Percentiles rank a stretch among this genome's conserved stretches.
phyloP scores from a whole-genome alignment of 2,329 filamentous ascomycete species.

The Myotisia sp. region DNA sequence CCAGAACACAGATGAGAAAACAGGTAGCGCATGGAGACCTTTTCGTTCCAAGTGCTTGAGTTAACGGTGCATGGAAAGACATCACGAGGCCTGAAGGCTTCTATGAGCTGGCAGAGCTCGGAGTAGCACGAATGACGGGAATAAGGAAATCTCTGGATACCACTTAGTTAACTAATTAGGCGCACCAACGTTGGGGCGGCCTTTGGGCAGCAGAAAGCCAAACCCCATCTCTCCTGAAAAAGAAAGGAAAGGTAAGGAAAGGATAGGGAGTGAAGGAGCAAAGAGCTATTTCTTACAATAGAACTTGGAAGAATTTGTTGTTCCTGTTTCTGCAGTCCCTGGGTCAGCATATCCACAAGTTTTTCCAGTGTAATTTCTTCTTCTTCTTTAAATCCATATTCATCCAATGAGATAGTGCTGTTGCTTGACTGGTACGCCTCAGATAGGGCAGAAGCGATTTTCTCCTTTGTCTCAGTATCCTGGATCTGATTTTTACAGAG shows the following conservation, averaged over 20 bases:
- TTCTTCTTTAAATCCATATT: conserved; percentile 25
- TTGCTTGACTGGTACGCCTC: conserved; percentile 22
- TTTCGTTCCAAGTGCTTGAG: conserved; percentile 46
- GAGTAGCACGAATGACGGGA: conserved; percentile 77
- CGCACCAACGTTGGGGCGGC: too few relatives aligned
- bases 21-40: conserved; percentile 49
- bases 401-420: conserved; percentile 25
- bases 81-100: conserved; percentile 56
- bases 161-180: background rate
- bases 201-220: too few relatives aligned
- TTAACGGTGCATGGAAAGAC: conserved; percentile 72
- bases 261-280: background rate
- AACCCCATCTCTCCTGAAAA: too few relatives aligned
- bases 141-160: conserved; percentile 54
- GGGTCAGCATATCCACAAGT: conserved; percentile 21
- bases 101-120: conserved; percentile 60
- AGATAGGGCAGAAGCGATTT: conserved; percentile 19
- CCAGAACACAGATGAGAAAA: conserved; percentile 58
- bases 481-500: conserved; percentile 34
- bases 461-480: conserved; percentile 17
- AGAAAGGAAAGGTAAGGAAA: too few relatives aligned
- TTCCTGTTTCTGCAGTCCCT: conserved; percentile 10
- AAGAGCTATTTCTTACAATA: conserved; percentile 19
- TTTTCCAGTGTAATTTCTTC: conserved; percentile 25
- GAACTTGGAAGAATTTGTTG: conserved; percentile 16